Conservation (phyloP, 495 filamentous ascomycete species). For the Rostrohypoxylon terebratum region DNA sequence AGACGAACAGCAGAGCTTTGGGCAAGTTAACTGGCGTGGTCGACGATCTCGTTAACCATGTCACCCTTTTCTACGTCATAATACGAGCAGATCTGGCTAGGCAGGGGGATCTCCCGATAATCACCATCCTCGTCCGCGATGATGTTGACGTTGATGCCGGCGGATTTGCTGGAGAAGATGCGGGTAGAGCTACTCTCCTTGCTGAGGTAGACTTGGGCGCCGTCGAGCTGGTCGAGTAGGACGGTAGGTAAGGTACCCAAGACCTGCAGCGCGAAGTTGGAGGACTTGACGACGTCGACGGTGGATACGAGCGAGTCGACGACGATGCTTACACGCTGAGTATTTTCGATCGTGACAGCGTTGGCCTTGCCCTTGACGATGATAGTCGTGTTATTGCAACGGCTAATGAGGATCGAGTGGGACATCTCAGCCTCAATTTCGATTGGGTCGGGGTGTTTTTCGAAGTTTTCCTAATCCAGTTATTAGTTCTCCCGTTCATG, state of each 20-base stretch:
- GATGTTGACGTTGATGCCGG: conserved; percentile 86
- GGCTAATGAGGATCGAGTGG: conserved; percentile 91
- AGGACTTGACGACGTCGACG: conserved; percentile 92
- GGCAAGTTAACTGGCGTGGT: conserved; percentile 74
- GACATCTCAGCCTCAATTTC: conserved; percentile 81
- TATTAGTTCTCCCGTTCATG: conserved; percentile 15
- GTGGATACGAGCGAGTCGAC: conserved; percentile 90
- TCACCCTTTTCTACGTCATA: conserved; percentile 74
- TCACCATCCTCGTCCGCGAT: conserved; percentile 76
- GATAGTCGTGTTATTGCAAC: conserved; percentile 90
- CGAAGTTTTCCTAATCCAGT: conserved; percentile 80
- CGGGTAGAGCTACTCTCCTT: conserved; percentile 80
- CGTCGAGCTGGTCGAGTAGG: conserved; percentile 92
- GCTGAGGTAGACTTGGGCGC: conserved; percentile 85
- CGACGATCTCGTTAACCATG: conserved; percentile 87
- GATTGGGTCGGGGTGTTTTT: conserved; percentile 76
- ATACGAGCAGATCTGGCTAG: conserved; percentile 88
- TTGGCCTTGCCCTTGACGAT: conserved; percentile 93
- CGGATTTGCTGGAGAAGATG: conserved; percentile 88
- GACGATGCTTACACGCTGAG: conserved; percentile 81
- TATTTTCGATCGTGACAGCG: conserved; percentile 93
- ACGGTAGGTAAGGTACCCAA: conserved; percentile 85
- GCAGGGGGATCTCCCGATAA: conserved; percentile 84
- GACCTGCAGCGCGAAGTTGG: conserved; percentile 92
- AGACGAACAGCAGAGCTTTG: background rate